Evolutionary conservation across 371 early-diverging fungal genomes (phyloP).

Genomic region (Globomyces sp.): DNA sequence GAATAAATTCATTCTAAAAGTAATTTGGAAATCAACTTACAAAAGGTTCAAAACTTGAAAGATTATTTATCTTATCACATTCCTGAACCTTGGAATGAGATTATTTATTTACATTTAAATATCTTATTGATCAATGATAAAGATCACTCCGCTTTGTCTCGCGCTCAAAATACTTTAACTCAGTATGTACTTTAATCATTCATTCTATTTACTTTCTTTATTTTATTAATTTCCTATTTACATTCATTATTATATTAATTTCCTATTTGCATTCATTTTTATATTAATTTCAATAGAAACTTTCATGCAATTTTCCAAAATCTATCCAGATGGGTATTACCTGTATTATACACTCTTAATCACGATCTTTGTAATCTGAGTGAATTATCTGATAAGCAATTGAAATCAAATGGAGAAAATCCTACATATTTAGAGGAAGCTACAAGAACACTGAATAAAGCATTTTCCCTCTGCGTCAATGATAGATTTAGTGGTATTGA

Average conservation of each 20-base stretch:
- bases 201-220: too few species aligned
- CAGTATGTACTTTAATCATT: too few species aligned
- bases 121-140: not conserved
- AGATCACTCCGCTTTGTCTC: not conserved
- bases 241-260: too few species aligned
- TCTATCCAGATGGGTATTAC: constrained; percentile 35
- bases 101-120: not conserved
- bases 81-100: constrained; percentile 10
- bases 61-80: too few species aligned
- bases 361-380: constrained; percentile 48
- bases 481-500: constrained; percentile 61
- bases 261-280: not conserved
- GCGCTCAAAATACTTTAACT: too few species aligned
- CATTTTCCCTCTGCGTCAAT: constrained; percentile 80
- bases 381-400: constrained; percentile 57
- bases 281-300: constrained; percentile 10
- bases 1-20: not conserved
- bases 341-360: constrained; percentile 54
- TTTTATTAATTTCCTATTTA: too few species aligned
- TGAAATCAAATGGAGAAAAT: constrained; percentile 44
- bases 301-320: constrained; percentile 12
- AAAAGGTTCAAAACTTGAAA: too few species aligned
- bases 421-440: constrained; percentile 72
- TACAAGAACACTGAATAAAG: constrained; percentile 80
- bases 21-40: too few species aligned